Evolutionary conservation across 192 early-diverging fungal species (phyloP), one percentile per base, ranked within the genome.

Genomic region (Backusella psychrophila): DNA sequence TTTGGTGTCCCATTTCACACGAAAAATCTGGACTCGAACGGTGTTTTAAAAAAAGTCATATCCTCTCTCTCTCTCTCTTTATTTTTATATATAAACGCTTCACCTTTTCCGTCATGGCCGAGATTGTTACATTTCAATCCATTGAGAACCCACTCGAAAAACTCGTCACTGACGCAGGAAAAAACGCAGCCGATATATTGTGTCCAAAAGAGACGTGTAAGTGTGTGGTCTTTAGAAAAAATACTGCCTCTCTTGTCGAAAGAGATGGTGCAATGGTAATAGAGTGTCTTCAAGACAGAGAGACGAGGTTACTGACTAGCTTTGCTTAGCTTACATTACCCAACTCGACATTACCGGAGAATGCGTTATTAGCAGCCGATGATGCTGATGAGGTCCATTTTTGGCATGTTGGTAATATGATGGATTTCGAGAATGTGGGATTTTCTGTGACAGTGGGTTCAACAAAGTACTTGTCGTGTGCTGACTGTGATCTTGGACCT

Each of bases 361-460:
- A 73, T 44, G 75, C 74, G 2, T 11, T 19, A 52, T 8, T 36
- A 6, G 26, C 29, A 39, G 31, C 35, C 2, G 74, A 71, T 14
- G 76, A 77, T 14, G 71, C 69, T 17, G 78, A 83, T 19, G 72
- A 73, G 3, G 67, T 46, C 4, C 84, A 80, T 42, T 94, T 85
- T 69, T 92, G 90, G 91, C 71, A 75, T 68, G 76, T 94, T 29
- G 44, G 72, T 2, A 82, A 92, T 44, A 87, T 94, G 86, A 90
- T 94, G 88, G 83, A 88, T 11, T 94, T 94, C 80, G 93, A 94
- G 63, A 94, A 94, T 78, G 85, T 93, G 71, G 91, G 91, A 23
- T 90, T 94, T 73, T 90, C 89, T 14, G 89, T 91, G 36, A 85
- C 82, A 15, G 73, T 89, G 1, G 85, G 72, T 4, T 71, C 81